Percentiles rank a stretch among this genome's conserved stretches.
These are phyloP conservation scores for Globisporangium spiculum DNA, from an alignment of 352 stramenopile species.

Conservation along the genomic window DNA sequence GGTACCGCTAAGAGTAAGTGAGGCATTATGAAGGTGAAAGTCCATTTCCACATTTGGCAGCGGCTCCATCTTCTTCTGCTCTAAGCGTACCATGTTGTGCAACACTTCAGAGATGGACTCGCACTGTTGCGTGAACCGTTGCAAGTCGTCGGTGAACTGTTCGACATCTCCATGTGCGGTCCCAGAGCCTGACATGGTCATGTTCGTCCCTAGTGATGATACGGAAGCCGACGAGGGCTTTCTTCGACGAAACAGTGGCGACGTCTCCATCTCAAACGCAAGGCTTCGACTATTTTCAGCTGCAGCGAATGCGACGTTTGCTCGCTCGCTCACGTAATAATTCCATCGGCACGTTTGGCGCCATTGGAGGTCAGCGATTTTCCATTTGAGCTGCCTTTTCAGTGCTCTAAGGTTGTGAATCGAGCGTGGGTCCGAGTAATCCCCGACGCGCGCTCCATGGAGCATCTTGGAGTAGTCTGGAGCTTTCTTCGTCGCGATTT, in stretches of 20 bases:
- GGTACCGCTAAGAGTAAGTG: constrained; percentile 52
- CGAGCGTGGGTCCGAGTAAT: constrained; percentile 16
- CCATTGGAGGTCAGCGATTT: constrained; percentile 58
- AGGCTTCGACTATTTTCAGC: constrained; percentile 32
- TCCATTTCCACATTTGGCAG: constrained; percentile 63
- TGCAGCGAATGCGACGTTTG: constrained; percentile 38
- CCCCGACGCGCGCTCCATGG: constrained; percentile 10
- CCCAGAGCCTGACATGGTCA: constrained; percentile 34
- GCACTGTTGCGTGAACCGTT: constrained; percentile 42
- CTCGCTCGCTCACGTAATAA: constrained; percentile 44
- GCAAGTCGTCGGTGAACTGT: constrained; percentile 45
- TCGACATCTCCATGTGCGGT: constrained; percentile 40
- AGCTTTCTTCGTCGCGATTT: constrained; percentile 37
- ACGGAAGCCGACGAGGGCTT: constrained; percentile 30
- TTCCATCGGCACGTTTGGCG: constrained; percentile 53
- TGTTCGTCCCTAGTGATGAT: constrained; percentile 35
- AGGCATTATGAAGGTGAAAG: constrained; percentile 54
- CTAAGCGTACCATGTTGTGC: constrained; percentile 29
- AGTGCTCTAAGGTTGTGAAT: constrained; percentile 43
- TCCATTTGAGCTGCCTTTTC: constrained; percentile 61
- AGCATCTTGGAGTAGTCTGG: constrained; percentile 37
- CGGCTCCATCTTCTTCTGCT: constrained; percentile 37
- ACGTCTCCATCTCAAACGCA: constrained; percentile 43
- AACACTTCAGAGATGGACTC: constrained; percentile 43
- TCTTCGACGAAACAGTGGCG: constrained; percentile 37